Percentiles rank a stretch among this genome's conserved stretches.
phyloP scores from a whole-genome alignment of 169 alveolate genomes.

The Plasmodium vivax region DNA sequence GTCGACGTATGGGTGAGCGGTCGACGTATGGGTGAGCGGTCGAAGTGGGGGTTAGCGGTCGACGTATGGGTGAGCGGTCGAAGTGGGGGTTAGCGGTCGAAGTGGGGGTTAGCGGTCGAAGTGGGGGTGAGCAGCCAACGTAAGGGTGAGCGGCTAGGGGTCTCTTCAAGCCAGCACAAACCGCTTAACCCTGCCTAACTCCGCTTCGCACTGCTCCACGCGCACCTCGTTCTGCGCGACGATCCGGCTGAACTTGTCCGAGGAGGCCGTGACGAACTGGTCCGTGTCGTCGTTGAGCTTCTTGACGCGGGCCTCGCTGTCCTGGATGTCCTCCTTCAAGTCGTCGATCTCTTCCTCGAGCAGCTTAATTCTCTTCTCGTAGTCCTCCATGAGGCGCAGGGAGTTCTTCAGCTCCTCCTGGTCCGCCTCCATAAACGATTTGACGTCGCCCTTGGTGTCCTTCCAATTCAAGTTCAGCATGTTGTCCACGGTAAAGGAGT shows the following conservation, averaged over 20 bases:
- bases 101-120: no score
- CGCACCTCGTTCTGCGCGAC: conserved; percentile 47
- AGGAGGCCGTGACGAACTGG: conserved; percentile 10
- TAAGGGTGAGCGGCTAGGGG: neutral
- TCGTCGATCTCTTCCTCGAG: conserved; percentile 15
- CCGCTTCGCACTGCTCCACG: no score
- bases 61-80: no score
- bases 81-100: neutral
- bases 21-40: no score
- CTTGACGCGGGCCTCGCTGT: conserved; percentile 1
- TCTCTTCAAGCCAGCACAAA: neutral
- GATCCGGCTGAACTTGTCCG: conserved; percentile 4
- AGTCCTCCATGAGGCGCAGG: conserved; percentile 15
- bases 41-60: neutral
- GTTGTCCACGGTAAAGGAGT: conserved; percentile 33
- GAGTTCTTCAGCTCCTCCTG: conserved; percentile 46
- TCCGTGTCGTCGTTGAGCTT: conserved; percentile 33
- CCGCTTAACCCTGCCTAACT: no score
- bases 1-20: no score
- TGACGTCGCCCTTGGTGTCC: conserved; percentile 20
- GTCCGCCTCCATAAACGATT: conserved; percentile 47
- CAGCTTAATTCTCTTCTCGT: conserved; percentile 30
- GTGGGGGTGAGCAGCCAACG: neutral
- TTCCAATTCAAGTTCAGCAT: conserved; percentile 66
- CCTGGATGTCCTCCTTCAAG: conserved; percentile 11